Conservation (phyloP, 208 protist genomes). For the Acanthamoeba divionensis region DNA sequence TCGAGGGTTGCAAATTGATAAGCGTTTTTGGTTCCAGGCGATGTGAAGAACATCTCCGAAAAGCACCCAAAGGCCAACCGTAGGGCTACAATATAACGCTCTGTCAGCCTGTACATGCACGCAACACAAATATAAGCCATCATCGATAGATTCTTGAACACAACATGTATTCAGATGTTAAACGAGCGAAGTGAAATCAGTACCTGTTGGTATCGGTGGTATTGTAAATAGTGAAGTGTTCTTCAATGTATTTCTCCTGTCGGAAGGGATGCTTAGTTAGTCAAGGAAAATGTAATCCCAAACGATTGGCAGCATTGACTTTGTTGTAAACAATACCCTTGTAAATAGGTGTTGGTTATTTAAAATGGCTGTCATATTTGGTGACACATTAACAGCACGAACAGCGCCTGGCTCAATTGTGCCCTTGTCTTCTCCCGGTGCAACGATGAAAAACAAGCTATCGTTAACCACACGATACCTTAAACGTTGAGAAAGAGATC, state of each 20-base stretch:
- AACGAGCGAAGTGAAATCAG: too few species aligned
- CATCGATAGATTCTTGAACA: too few species aligned
- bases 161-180: too few species aligned
- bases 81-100: conserved; percentile 55
- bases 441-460: conserved; percentile 5
- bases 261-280: too few species aligned
- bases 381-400: background rate
- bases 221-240: conserved; percentile 66
- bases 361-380: background rate
- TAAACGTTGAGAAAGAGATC: background rate
- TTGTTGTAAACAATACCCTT: too few species aligned
- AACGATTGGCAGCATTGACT: too few species aligned
- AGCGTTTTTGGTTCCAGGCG: conserved; percentile 48
- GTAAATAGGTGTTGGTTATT: background rate
- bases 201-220: background rate
- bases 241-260: conserved; percentile 67
- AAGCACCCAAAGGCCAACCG: conserved; percentile 58
- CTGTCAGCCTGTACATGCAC: background rate
- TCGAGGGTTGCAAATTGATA: conserved; percentile 63
- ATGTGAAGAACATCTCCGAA: conserved; percentile 38
- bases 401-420: background rate
- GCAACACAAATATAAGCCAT: too few species aligned
- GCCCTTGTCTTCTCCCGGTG: background rate
- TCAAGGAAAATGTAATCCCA: too few species aligned
- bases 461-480: conserved; percentile 36